Evolutionary conservation across 2,329 filamentous ascomycete genomes (phyloP), one percentile per base, ranked within the genome.

Genomic region (Fusarium bulbicola): DNA sequence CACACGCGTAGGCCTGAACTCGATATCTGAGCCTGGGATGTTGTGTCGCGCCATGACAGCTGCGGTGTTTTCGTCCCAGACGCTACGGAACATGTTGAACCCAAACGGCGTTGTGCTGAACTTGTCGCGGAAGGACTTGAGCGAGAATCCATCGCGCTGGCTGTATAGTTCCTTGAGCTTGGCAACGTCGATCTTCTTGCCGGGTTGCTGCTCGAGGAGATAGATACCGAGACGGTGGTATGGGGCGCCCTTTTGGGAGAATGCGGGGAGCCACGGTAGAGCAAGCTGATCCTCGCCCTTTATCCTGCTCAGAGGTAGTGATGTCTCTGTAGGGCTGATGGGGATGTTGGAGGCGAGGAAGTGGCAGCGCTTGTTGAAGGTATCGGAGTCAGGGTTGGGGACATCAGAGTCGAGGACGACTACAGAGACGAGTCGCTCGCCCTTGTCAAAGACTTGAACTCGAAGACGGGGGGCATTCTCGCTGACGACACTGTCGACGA

Each of bases 341-440:
- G 87, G 86, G 54, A 91, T 82, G 81, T 91, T 91, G 79, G 85
- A 90, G 26, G 95, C 95, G 43, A 98, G 87, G 84, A 92, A 98
- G 84, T 98, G 95, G 82, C 93, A 96, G 78, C 94, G 90, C 81
- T 92, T 92, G 70, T 88, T 87, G 84, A 97, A 99, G 71, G 85
- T 85, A 81, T 99, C 93, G 26, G 84, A 88, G 68, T 92, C 91
- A 10, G 92, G 82, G 74, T 95, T 90, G 60, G 96, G 96, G 0
- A 98, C 94, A 84, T 99, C 96, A 3, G 94, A 88, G 83, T 99
- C 95, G 70, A 98, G 86, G 57, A 98, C 92, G 4, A 92, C 93
- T 43, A 99, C 88, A 15, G 93, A 94, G 75, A 97, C 91, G 36
- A 97, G 88, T 77, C 94, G 92, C 81, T 94, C 88, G 71, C 94